phyloP scores from a whole-genome alignment of 169 alveolate genomes.

The Plasmodium ovale region DNA sequence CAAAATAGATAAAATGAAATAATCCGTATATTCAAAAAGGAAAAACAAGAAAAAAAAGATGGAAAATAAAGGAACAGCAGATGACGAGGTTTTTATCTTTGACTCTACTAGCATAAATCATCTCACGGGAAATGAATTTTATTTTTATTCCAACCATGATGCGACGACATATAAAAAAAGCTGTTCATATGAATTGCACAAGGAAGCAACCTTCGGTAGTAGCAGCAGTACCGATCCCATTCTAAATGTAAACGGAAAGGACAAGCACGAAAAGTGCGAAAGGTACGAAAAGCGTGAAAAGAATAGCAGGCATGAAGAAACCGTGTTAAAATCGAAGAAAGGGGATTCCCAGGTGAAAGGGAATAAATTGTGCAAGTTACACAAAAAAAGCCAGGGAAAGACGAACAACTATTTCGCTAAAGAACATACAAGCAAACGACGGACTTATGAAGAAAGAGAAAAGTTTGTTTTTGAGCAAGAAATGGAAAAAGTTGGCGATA shows the following conservation, averaged over 20 bases:
- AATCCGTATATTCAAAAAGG: background rate
- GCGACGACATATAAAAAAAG: conserved; percentile 8
- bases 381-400: background rate
- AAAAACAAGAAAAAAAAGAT: conserved; percentile 5
- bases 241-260: background rate
- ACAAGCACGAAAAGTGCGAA: background rate
- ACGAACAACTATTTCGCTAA: background rate
- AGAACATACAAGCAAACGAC: background rate
- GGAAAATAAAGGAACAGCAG: conserved; percentile 31
- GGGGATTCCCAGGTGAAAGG: background rate
- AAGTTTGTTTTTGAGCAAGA: conserved; percentile 68
- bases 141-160: conserved; percentile 70
- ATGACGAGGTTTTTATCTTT: conserved; percentile 29
- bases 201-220: background rate
- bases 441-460: conserved; percentile 56
- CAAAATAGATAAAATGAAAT: conserved; percentile 13
- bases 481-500: conserved; percentile 36
- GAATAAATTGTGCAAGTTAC: background rate
- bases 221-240: background rate
- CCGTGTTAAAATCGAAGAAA: background rate
- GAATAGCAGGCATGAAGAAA: background rate
- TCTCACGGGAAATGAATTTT: conserved; percentile 73
- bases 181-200: background rate
- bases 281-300: background rate
- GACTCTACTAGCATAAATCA: conserved; percentile 64